Conservation (phyloP, 2,329 filamentous ascomycete genomes). For the Penicillium nordicum region DNA sequence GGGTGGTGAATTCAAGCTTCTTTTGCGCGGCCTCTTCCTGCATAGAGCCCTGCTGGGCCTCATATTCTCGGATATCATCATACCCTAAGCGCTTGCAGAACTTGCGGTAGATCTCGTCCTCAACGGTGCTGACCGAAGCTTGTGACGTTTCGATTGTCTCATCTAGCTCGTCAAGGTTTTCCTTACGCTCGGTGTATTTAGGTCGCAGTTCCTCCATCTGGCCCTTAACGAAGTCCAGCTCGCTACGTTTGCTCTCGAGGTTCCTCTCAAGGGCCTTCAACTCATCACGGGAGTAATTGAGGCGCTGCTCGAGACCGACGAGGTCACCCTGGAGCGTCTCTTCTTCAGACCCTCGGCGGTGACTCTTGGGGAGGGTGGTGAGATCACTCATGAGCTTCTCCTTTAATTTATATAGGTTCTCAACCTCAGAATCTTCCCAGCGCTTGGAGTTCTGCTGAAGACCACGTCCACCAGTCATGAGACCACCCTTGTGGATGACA, state of each 20-base stretch:
- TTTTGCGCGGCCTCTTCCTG: conserved; percentile 88
- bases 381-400: conserved; percentile 76
- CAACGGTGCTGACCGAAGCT: conserved; percentile 70
- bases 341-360: conserved; percentile 72
- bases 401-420: conserved; percentile 73
- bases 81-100: conserved; percentile 90
- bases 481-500: conserved; percentile 91
- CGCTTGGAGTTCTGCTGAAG: conserved; percentile 72
- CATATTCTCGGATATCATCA: conserved; percentile 84
- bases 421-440: conserved; percentile 87
- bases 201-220: conserved; percentile 74
- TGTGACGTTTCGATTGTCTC: conserved; percentile 55
- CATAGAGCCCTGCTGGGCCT: conserved; percentile 85
- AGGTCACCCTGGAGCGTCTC: conserved; percentile 78
- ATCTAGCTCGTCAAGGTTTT: conserved; percentile 63
- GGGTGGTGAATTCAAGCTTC: conserved; percentile 79
- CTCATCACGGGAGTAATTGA: conserved; percentile 70
- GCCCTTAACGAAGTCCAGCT: conserved; percentile 68
- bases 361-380: conserved; percentile 72
- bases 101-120: conserved; percentile 78
- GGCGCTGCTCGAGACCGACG: conserved; percentile 71
- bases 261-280: conserved; percentile 76
- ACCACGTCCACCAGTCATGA: conserved; percentile 93
- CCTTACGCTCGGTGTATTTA: conserved; percentile 70
- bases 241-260: conserved; percentile 75